Base-by-base conservation (phyloP, 2,329 filamentous ascomycete genomes). In the Colletotrichum kahawae region DNA sequence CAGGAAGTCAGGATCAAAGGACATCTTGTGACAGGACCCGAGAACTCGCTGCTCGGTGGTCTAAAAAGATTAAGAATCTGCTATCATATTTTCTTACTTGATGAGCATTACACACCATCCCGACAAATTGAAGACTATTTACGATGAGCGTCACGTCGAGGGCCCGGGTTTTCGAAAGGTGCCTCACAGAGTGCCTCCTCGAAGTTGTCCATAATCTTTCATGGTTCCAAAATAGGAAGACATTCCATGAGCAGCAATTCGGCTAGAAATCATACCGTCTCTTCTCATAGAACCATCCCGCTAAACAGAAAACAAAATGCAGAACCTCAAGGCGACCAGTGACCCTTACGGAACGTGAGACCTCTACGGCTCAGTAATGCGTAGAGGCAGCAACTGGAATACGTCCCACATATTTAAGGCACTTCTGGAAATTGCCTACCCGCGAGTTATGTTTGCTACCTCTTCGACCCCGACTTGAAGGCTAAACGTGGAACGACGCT, bases 391-490 rank as follows among this genome's bases (percentile, higher is more conserved):
- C 43, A 21, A 24, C 1, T 21, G 43, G 43, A 51, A 51, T 12
- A 21, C 21, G 43, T 21, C 10, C n/a, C 6, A 24, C 10, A 21
- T 24, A 51, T 21, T 13, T 0, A 13, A 51, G n/a, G 21, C 21
- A 7, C 6, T 21, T 51, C 43, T 51, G 2, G 5, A 24, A 51
- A 0, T 21, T 48, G 43, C 10, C n/a, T n/a, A 27, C 24, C 24
- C 24, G 24, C 24, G 24, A 27, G 24, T 12, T n/a, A 6, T 5
- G 10, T 21, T 48, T 48, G 43, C n/a, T 0, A 13, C n/a, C 12
- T 48, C 13, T 21, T n/a, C 10, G 21, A 0, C 43, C 1, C 43
- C 18, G 12, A 51, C 1, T 21, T 51, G 13, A 0, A 51, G 10
- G 10, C n/a, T 48, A n/a, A 51, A 21, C n/a, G n/a, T 51, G 2